Conservation (phyloP, 345 rosid species). For the Linum trigynum region DNA sequence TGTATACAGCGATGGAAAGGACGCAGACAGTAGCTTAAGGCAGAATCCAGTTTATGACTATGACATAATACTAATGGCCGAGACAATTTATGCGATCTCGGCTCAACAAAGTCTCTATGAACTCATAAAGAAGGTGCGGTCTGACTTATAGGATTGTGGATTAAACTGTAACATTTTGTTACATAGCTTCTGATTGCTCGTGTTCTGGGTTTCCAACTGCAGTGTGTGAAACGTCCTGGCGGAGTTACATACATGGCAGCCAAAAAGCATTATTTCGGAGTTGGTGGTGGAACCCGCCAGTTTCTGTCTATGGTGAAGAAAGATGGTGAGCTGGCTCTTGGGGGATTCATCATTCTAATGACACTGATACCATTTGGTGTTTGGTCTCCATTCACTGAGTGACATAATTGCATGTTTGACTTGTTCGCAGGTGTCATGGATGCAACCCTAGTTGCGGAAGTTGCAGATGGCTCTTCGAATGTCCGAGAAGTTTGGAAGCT, state of each 20-base stretch:
- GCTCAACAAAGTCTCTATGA: constrained; percentile 4
- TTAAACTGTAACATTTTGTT: not conserved
- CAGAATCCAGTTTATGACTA: not conserved
- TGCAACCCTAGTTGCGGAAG: constrained; percentile 56
- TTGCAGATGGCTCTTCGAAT: constrained; percentile 85
- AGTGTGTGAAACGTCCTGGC: constrained; percentile 50
- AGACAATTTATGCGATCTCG: not conserved
- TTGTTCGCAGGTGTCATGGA: constrained; percentile 44
- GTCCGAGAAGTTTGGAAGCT: constrained; percentile 92
- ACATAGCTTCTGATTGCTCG: not conserved
- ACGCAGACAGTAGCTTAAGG: not conserved
- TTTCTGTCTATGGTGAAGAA: constrained; percentile 71
- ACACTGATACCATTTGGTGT: not conserved
- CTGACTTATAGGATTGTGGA: not conserved
- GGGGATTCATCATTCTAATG: not conserved
- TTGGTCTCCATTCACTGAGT: too few species aligned
- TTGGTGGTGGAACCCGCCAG: constrained; percentile 86
- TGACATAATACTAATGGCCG: constrained; percentile 1
- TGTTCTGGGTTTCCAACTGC: constrained; percentile 6
- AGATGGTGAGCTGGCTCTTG: constrained; percentile 43
- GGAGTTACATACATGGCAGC: constrained; percentile 84
- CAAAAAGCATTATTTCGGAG: constrained; percentile 91
- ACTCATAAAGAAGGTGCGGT: constrained; percentile 2
- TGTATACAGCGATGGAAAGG: constrained; percentile 2
- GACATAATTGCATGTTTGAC: too few species aligned